phyloP scores from a whole-genome alignment of 106 monocot species.

The Iris macrosiphon region DNA sequence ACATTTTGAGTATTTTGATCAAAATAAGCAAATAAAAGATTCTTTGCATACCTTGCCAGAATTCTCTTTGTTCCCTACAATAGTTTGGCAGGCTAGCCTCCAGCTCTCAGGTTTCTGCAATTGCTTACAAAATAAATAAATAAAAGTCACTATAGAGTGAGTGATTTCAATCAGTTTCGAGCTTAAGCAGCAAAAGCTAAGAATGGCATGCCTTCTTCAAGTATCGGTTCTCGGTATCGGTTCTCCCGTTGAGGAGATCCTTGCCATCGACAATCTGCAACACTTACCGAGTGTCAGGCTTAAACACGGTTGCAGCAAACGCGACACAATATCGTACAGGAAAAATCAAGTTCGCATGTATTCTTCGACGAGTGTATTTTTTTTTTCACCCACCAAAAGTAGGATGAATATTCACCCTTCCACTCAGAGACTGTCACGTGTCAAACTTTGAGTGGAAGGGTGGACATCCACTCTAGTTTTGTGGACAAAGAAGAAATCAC shows the following conservation, averaged over 20 bases:
- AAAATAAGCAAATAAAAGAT: too few relatives aligned
- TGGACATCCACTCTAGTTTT: too few relatives aligned
- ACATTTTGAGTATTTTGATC: too few relatives aligned
- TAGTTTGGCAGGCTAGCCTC: slow-evolving; percentile 95
- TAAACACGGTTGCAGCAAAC: background rate
- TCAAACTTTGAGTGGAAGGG: too few relatives aligned
- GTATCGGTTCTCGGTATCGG: slow-evolving; percentile 61
- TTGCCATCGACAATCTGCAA: slow-evolving; percentile 82
- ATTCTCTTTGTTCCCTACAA: slow-evolving; percentile 88
- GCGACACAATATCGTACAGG: too few relatives aligned
- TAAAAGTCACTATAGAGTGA: background rate
- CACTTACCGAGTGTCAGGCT: background rate
- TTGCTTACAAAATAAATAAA: background rate
- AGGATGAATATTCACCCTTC: too few relatives aligned
- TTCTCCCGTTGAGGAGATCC: slow-evolving; percentile 80
- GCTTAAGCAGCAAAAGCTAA: background rate
- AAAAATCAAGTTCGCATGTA: too few relatives aligned
- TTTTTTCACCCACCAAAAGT: too few relatives aligned
- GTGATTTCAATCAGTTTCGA: background rate
- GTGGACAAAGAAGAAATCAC: too few relatives aligned
- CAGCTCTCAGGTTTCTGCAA: slow-evolving; percentile 87
- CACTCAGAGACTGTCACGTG: too few relatives aligned
- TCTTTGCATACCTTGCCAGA: slow-evolving; percentile 92
- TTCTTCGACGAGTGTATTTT: too few relatives aligned
- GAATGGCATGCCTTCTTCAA: slow-evolving; percentile 61